Evolutionary conservation across 179 eudicot genomes (phyloP).

Genomic region (Corrigiola litoralis): DNA sequence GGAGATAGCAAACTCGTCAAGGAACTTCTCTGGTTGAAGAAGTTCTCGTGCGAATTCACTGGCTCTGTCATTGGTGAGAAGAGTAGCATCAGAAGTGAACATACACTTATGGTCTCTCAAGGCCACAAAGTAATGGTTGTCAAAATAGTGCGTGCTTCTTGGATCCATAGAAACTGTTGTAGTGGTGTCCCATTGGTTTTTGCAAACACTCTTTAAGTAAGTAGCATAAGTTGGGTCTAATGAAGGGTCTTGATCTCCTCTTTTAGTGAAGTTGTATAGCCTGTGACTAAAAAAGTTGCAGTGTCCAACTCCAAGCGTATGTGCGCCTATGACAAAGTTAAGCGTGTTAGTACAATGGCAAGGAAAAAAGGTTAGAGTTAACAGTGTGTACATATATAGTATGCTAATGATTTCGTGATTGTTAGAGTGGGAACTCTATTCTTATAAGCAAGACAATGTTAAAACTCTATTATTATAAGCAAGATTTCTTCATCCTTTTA

Average conservation of each 20-base stretch:
- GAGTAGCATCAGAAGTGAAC: constrained; percentile 23
- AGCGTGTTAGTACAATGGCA: not conserved
- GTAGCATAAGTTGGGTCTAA: constrained; percentile 21
- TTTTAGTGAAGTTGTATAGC: constrained; percentile 22
- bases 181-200: constrained; percentile 5
- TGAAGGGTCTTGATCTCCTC: constrained; percentile 25
- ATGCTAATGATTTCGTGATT: no score
- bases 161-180: constrained; percentile 27
- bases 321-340: constrained; percentile 15
- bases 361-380: no score
- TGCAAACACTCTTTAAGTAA: constrained; percentile 9
- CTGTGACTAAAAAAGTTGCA: constrained; percentile 12
- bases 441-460: no score
- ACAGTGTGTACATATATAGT: no score
- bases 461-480: no score
- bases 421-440: no score
- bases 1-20: constrained; percentile 22
- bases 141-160: constrained; percentile 7
- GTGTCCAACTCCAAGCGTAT: constrained; percentile 24
- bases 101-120: constrained; percentile 13
- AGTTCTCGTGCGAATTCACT: not conserved
- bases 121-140: constrained; percentile 12
- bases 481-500: not conserved
- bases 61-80: constrained; percentile 4
- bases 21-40: not conserved